Evolutionary conservation across 225 moss, liverwort and hornwort species (phyloP), one percentile per base, ranked within the genome.

Genomic region (Climacium dendroides): DNA sequence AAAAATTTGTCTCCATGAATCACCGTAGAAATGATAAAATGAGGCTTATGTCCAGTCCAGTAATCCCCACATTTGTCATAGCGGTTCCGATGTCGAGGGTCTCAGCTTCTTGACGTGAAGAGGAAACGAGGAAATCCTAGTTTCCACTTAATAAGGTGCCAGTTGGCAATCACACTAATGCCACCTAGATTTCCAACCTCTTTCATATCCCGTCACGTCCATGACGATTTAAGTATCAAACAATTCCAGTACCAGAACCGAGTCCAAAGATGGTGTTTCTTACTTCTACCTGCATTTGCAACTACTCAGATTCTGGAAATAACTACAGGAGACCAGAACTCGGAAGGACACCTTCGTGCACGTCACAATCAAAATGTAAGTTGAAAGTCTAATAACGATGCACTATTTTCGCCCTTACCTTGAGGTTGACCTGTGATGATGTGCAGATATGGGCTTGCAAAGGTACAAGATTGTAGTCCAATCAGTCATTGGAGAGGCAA

Each of bases 391-490:
- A 54, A 86, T 43, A 7, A 57, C 11, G 77, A 74, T 35, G 52
- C 58, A 87, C 20, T 2, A 48, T 85, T 67, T 80, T 81, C 75
- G 64, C 14, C 72, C 70, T 83, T 52, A 81, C 83, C 82, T 85
- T 84, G 47, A 84, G 62, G 77, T 89, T 88, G 87, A 34, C 63
- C 78, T 85, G 87, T 85, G 87, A 77, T 83, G 83, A 74, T 88
- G 89, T 59, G 24, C 87, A 93, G 92, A 92, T 67, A 92, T 94
- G 94, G 90, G 90, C 72, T 92, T 92, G 89, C 89, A 91, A 61
- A 91, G 94, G 86, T 94, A 94, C 91, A 94, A 93, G 87, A 94
- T 94, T 59, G 86, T 91, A 82, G 92, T 94, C 83, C 94, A 94
- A 88, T 84, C 92, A 23, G 92, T 94, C 45, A 89, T 94, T 34